Evolutionary conservation across 1,284 basidiomycete genomes (phyloP).

Genomic region (Cystobasidium pallidum): DNA sequence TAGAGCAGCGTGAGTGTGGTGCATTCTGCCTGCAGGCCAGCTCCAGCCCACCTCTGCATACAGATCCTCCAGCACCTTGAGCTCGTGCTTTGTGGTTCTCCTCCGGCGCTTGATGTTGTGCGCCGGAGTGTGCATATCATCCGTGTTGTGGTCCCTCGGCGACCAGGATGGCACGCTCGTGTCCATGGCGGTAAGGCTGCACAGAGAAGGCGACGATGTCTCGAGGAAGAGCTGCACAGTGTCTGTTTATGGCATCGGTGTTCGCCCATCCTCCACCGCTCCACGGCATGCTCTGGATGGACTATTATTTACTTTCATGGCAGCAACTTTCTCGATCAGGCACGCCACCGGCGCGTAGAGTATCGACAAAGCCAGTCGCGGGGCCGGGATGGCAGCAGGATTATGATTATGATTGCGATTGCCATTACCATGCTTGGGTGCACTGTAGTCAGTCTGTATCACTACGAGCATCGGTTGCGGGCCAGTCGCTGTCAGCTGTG

Average conservation of each 20-base stretch:
- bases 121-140: no score
- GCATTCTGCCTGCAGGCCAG: background rate
- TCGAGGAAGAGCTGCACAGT: no score
- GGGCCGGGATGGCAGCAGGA: background rate
- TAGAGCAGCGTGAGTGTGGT: background rate
- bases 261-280: no score
- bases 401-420: no score
- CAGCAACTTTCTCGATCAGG: constrained; percentile 11
- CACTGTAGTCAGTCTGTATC: no score
- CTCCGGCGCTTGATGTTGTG: constrained; percentile 32
- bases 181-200: background rate
- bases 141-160: no score
- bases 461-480: no score
- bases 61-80: constrained; percentile 29
- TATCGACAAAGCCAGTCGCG: background rate
- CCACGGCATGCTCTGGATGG: no score
- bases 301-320: background rate
- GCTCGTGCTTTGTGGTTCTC: constrained; percentile 41
- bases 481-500: no score
- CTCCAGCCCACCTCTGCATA: constrained; percentile 19
- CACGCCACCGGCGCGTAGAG: background rate
- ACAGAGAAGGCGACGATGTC: background rate
- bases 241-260: background rate
- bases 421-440: no score
- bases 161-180: no score